Conservation (phyloP, 192 early-diverging fungal genomes). For the Haplosporangium gracile region DNA sequence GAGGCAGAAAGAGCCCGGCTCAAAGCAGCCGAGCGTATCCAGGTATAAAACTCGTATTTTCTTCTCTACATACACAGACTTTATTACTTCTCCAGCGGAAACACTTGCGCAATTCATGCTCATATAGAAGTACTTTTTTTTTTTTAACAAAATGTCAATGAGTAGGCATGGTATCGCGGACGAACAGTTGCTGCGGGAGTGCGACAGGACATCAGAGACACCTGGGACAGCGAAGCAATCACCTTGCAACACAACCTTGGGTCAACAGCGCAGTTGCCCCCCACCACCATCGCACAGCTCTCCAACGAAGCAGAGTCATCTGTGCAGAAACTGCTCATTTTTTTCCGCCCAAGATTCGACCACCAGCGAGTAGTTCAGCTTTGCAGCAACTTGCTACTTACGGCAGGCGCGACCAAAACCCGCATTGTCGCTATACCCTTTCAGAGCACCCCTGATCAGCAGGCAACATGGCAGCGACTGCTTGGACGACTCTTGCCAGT, state of each 20-base stretch:
- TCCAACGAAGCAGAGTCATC: constrained; percentile 7
- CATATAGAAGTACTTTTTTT: not conserved
- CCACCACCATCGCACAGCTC: constrained; percentile 8
- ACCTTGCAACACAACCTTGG: not conserved
- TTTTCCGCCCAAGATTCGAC: constrained; percentile 53
- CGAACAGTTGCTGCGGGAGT: constrained; percentile 48
- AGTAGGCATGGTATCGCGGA: constrained; percentile 73
- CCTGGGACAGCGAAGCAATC: constrained; percentile 54
- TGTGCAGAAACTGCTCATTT: constrained; percentile 55
- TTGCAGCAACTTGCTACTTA: constrained; percentile 31
- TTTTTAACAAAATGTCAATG: not conserved
- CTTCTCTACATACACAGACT: not conserved
- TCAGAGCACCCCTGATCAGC: not conserved
- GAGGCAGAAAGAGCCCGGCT: constrained; percentile 75
- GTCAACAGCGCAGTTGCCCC: not conserved
- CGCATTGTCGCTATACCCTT: constrained; percentile 17
- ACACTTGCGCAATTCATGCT: not conserved
- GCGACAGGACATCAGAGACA: constrained; percentile 37
- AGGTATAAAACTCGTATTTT: constrained; percentile 57
- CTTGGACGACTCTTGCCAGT: constrained; percentile 39
- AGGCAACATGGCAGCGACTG: not conserved
- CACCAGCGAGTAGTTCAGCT: constrained; percentile 33
- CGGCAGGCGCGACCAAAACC: not conserved
- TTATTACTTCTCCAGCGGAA: not conserved
- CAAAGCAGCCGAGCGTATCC: constrained; percentile 73